These are phyloP conservation scores for Hibiscus trionum DNA, from an alignment of 345 rosid genomes.

Conservation along the genomic window DNA sequence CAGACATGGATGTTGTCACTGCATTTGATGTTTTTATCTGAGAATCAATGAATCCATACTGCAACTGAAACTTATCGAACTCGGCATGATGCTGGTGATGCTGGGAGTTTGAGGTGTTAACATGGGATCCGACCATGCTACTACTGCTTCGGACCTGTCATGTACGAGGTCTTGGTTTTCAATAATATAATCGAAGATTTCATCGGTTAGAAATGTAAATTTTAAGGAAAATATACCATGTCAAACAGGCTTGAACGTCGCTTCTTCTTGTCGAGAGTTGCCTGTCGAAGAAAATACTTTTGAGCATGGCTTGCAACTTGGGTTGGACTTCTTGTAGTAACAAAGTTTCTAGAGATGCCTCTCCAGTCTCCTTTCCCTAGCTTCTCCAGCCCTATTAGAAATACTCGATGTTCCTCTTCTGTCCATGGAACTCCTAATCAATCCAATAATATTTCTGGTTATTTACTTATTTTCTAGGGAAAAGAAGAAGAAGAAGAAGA, in stretches of 20 bases:
- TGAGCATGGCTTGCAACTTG: constrained; percentile 80
- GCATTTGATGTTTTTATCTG: constrained; percentile 15
- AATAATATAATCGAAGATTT: neutral
- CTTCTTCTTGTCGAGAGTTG: constrained; percentile 40
- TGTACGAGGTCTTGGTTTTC: neutral
- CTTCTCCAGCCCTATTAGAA: constrained; percentile 49
- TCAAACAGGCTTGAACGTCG: constrained; percentile 63
- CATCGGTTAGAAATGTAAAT: neutral
- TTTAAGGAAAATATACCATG: constrained; percentile 21
- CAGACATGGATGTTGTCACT: constrained; percentile 5
- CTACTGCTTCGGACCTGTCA: constrained; percentile 20
- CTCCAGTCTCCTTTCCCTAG: constrained; percentile 76
- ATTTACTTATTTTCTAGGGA: neutral
- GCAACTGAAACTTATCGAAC: neutral
- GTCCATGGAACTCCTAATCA: constrained; percentile 61
- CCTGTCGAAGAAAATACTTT: constrained; percentile 54
- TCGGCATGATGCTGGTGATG: neutral
- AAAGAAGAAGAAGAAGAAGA: neutral
- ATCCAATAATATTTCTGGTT: neutral
- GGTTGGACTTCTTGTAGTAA: constrained; percentile 60
- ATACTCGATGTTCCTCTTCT: constrained; percentile 53
- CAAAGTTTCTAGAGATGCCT: constrained; percentile 55
- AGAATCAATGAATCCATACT: constrained; percentile 1
- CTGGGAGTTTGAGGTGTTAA: neutral
- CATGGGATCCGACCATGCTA: neutral